Conservation (phyloP, 139 green algal species). For the Chlorella ohadii region DNA sequence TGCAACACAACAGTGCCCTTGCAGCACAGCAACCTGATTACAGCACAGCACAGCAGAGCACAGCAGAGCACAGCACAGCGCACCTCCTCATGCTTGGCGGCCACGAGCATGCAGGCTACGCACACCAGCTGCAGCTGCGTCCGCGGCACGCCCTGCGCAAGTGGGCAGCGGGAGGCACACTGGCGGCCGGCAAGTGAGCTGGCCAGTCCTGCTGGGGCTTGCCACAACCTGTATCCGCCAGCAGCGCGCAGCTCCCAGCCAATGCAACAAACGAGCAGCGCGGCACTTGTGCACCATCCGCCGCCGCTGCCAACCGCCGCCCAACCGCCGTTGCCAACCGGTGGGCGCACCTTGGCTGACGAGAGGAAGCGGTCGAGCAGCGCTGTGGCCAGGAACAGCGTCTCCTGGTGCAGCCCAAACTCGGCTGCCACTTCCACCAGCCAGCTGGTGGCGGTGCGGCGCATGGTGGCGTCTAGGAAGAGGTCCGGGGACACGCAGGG, state of each 20-base stretch:
- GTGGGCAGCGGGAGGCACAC: neutral
- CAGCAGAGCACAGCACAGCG: neutral
- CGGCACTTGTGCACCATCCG: no score
- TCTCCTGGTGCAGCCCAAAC: slow-evolving; percentile 62
- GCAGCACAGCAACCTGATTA: neutral
- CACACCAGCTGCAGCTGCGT: slow-evolving; percentile 67
- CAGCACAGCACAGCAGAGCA: neutral
- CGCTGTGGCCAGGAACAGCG: slow-evolving; percentile 47
- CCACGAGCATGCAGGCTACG: slow-evolving; percentile 63
- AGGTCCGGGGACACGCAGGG: neutral
- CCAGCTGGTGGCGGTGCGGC: slow-evolving; percentile 56
- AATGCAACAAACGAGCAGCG: neutral
- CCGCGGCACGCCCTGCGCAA: slow-evolving; percentile 46
- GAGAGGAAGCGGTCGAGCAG: slow-evolving; percentile 67
- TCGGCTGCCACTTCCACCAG: slow-evolving; percentile 55
- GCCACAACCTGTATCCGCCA: no score
- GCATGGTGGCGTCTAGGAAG: slow-evolving; percentile 55
- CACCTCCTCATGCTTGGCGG: slow-evolving; percentile 66
- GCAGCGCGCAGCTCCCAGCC: no score
- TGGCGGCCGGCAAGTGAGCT: no score
- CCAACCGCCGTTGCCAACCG: no score
- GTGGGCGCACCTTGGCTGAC: slow-evolving; percentile 10
- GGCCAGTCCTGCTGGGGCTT: no score
- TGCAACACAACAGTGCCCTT: neutral
- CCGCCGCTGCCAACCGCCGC: no score